Conservation (phyloP, 2,329 filamentous ascomycete genomes). For the Aspergillus puulaauensis region DNA sequence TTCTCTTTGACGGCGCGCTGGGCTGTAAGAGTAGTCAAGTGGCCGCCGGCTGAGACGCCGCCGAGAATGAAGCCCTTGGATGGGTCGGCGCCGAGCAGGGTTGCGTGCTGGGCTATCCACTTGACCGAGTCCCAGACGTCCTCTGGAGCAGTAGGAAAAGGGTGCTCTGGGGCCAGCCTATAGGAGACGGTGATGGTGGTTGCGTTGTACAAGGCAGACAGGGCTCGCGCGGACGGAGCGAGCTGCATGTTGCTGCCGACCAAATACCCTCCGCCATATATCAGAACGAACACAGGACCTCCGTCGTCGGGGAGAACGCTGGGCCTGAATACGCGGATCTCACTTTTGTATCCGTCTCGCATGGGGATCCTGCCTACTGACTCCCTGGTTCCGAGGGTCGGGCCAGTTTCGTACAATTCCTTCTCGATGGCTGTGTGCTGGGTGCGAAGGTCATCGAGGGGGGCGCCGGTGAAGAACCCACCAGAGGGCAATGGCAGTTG, state of each 20-base stretch:
- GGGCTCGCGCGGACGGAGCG: not conserved
- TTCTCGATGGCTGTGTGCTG: not conserved
- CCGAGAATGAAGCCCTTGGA: slow-evolving; percentile 1
- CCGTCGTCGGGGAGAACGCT: not conserved
- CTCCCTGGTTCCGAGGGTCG: not conserved
- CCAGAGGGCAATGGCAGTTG: not conserved
- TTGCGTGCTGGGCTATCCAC: slow-evolving; percentile 4
- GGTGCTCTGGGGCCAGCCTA: not conserved
- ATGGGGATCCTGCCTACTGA: not conserved
- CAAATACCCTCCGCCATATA: slow-evolving; percentile 1
- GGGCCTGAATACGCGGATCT: not conserved
- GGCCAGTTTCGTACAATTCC: not conserved
- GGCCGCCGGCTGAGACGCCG: not conserved
- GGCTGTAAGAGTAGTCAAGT: not conserved
- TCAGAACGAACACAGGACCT: not conserved
- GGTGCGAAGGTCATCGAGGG: not conserved
- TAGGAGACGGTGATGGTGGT: slow-evolving; percentile 1
- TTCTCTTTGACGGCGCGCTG: not conserved
- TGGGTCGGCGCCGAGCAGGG: slow-evolving; percentile 2
- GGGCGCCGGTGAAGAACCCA: not conserved
- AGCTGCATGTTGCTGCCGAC: slow-evolving; percentile 1
- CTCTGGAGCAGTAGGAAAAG: slow-evolving; percentile 1
- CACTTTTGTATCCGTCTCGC: slow-evolving; percentile 7
- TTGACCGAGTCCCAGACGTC: slow-evolving; percentile 4
- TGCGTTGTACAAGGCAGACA: not conserved